Evolutionary conservation across 108 stramenopile species (phyloP), one percentile per base, ranked within the genome.

Genomic region (Cyclotella kingstonii): DNA sequence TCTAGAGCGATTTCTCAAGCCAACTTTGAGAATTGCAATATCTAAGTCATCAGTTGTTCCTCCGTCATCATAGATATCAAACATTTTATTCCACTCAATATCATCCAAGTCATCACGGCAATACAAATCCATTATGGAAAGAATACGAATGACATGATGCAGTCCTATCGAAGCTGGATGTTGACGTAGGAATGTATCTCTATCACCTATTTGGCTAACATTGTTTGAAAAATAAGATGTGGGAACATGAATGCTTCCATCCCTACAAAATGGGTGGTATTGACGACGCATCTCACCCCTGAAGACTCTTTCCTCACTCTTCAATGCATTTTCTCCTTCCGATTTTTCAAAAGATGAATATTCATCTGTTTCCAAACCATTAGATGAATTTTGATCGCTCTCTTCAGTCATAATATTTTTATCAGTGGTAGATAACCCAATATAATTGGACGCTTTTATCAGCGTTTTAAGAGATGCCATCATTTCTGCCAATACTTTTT

Each of bases 161-260:
- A 70, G 43, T 23, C 68, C 83, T 28, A 49, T 38, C n/a, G 68
- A 43, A 8, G 82, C 82, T 9, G 82, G 82, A 56, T 83, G 82
- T 15, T 36, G 5, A 11, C 51, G 44, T 19, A 42, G 5, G 14
- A 5, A 15, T 15, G n/a, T 21, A 52, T 11, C 14, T 38, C 10
- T 22, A 12, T 3, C 17, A 26, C 54, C 28, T 17, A 28, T 54
- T n/a, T 2, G 25, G 36, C 25, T 31, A 2, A 30, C 28, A 36
- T 15, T 10, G 38, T 52, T 47, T 1, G 53, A 52, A 48, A 17
- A 59, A 29, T 71, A 71, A 1, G 57, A 46, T 21, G 36, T 63
- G 40, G 70, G 70, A 0, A 57, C 21, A 41, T 66, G 66, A 28
- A 56, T 46, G 38, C 34, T 35, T 18, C 66, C 66, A 34, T 42